These are phyloP conservation scores for Candida ortonii DNA, from an alignment of 805 yeast genomes.

Conservation along the genomic window DNA sequence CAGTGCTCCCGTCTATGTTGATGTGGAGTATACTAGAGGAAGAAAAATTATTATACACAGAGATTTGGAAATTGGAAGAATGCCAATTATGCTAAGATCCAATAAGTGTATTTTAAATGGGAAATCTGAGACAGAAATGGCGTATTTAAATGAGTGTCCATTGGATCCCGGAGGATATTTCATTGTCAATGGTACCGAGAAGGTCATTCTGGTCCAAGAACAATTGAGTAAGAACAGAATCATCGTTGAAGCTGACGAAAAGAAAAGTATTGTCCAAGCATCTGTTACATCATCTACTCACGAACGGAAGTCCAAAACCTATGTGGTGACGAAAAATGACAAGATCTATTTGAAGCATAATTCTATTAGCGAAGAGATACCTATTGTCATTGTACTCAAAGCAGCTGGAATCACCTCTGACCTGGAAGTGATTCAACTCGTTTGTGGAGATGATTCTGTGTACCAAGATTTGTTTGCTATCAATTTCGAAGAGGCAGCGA, in stretches of 20 bases:
- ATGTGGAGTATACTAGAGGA: constrained; percentile 96
- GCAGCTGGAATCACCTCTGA: constrained; percentile 95
- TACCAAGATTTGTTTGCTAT: constrained; percentile 92
- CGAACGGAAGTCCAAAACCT: constrained; percentile 96
- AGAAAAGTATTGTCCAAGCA: constrained; percentile 92
- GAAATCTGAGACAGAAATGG: constrained; percentile 80
- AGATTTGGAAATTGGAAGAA: constrained; percentile 91
- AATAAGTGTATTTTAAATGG: constrained; percentile 86
- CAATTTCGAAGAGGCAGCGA: constrained; percentile 91
- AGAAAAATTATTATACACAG: constrained; percentile 84
- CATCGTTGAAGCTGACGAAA: constrained; percentile 95
- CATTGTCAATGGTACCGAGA: constrained; percentile 96
- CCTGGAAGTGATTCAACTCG: constrained; percentile 87
- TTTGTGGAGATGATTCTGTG: constrained; percentile 83
- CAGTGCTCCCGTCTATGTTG: constrained; percentile 93
- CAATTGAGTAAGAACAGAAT: constrained; percentile 96
- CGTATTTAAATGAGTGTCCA: constrained; percentile 87
- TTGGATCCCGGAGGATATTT: constrained; percentile 98
- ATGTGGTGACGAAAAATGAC: constrained; percentile 88
- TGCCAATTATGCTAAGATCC: constrained; percentile 98
- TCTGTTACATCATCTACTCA: constrained; percentile 98
- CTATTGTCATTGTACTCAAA: constrained; percentile 86
- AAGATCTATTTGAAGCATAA: constrained; percentile 91
- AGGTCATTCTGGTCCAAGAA: constrained; percentile 94
- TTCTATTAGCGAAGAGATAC: constrained; percentile 92